Percentiles rank a stretch among this genome's conserved stretches.
Conservation (phyloP, 306 rosid species). For the Cucurbita ficifolia region DNA sequence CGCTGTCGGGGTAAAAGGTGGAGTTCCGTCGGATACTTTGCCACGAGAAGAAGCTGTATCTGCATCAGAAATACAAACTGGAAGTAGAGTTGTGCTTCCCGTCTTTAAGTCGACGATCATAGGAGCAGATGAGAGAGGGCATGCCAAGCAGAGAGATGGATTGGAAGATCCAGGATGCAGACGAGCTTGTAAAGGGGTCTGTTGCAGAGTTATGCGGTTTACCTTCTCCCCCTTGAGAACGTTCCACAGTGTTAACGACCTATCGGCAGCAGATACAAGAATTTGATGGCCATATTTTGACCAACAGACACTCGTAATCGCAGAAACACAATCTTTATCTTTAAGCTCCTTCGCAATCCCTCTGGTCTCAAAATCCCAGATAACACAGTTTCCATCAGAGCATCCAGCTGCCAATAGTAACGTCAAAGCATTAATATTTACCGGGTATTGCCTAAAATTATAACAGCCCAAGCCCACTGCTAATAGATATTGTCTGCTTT, state of each 20-base stretch:
- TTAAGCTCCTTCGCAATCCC: slow-evolving; percentile 80
- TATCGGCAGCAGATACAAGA: slow-evolving; percentile 85
- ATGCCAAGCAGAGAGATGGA: slow-evolving; percentile 75
- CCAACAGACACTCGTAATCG: slow-evolving; percentile 60
- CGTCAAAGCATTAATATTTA: slow-evolving; percentile 11
- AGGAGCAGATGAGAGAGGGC: slow-evolving; percentile 93
- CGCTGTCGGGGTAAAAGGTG: slow-evolving; percentile 74
- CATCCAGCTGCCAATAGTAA: slow-evolving; percentile 62
- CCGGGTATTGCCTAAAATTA: neutral
- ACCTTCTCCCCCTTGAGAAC: slow-evolving; percentile 60
- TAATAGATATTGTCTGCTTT: no score
- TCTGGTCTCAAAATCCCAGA: slow-evolving; percentile 96
- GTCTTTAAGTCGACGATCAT: slow-evolving; percentile 73
- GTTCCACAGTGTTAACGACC: slow-evolving; percentile 74
- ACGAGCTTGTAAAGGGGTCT: slow-evolving; percentile 77
- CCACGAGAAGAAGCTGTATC: slow-evolving; percentile 44
- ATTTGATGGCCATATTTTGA: slow-evolving; percentile 55
- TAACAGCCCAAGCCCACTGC: no score
- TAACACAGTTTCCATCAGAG: slow-evolving; percentile 81
- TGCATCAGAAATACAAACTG: slow-evolving; percentile 49
- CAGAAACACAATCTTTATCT: slow-evolving; percentile 61
- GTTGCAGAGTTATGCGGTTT: slow-evolving; percentile 43
- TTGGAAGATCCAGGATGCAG: slow-evolving; percentile 81
- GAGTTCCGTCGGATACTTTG: slow-evolving; percentile 62
- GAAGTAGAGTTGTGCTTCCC: slow-evolving; percentile 52